A percentile compares a stretch with the other conserved stretches of the same genome.
Conservation (phyloP, 139 green algal species). For the Ettlia oleoabundans region DNA sequence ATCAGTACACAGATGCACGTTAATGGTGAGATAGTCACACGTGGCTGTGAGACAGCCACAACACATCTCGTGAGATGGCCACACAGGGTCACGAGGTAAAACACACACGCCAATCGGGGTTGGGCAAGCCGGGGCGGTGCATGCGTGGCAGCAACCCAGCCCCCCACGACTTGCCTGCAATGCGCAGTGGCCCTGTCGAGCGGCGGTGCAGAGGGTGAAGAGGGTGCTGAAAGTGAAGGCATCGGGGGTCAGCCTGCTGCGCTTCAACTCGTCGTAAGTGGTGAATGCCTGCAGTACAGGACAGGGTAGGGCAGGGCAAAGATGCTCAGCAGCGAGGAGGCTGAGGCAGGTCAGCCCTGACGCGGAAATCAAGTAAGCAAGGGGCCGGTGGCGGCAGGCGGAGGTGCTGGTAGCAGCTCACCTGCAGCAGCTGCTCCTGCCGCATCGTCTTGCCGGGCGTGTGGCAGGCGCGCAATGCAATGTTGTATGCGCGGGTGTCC, state of each 20-base stretch:
- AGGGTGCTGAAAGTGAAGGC: constrained; percentile 57
- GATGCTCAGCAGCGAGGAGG: no score
- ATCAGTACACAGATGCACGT: no score
- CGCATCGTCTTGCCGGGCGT: constrained; percentile 31
- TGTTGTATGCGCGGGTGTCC: constrained; percentile 45
- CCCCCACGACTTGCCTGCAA: constrained; percentile 11
- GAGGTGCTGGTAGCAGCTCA: no score
- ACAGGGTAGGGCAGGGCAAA: no score
- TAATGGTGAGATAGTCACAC: no score
- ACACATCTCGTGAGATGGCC: no score
- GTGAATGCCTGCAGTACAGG: constrained; percentile 47
- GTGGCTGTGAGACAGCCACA: no score
- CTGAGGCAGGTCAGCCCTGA: no score
- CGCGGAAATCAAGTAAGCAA: no score
- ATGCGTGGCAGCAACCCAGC: neutral
- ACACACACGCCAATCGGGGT: neutral
- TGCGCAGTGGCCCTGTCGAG: constrained; percentile 20
- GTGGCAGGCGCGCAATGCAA: constrained; percentile 46
- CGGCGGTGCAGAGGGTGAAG: constrained; percentile 45
- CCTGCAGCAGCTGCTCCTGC: constrained; percentile 30
- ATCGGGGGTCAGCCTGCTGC: constrained; percentile 51
- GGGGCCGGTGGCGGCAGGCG: no score
- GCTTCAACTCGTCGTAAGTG: constrained; percentile 42
- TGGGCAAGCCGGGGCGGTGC: neutral
- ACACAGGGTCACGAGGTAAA: no score